These are phyloP conservation scores for Saccharomycopsis malanga DNA, from an alignment of 805 yeast genomes.

Conservation along the genomic window DNA sequence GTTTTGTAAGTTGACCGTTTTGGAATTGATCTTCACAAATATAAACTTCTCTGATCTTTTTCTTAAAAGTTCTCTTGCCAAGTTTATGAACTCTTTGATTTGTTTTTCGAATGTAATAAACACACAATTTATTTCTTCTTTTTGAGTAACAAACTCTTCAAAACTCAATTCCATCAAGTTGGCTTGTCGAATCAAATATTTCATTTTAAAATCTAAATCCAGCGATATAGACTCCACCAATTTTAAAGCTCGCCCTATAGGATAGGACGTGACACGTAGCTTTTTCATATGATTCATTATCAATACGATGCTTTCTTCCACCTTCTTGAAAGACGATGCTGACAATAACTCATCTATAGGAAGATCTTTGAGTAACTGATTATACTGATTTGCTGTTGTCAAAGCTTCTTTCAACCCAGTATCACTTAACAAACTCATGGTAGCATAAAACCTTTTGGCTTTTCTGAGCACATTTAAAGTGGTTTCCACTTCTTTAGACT, in stretches of 20 bases:
- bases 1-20: constrained; percentile 34
- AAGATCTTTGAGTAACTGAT: constrained; percentile 58
- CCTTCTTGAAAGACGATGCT: constrained; percentile 37
- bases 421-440: constrained; percentile 65
- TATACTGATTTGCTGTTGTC: constrained; percentile 45
- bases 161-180: constrained; percentile 40
- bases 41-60: constrained; percentile 66
- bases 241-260: constrained; percentile 53
- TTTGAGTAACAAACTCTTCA: constrained; percentile 32
- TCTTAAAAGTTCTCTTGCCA: constrained; percentile 69
- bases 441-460: constrained; percentile 76
- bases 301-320: constrained; percentile 38
- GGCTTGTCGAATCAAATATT: constrained; percentile 30
- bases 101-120: constrained; percentile 52
- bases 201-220: constrained; percentile 45
- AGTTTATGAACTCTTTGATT: constrained; percentile 53
- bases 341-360: constrained; percentile 56
- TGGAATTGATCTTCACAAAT: constrained; percentile 51
- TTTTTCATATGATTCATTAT: constrained; percentile 60
- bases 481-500: constrained; percentile 43
- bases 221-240: constrained; percentile 59
- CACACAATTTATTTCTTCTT: constrained; percentile 29
- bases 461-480: constrained; percentile 55
- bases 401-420: constrained; percentile 56
- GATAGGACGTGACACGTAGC: constrained; percentile 53